A percentile compares a stretch with the other conserved stretches of the same genome.
phyloP scores from a whole-genome alignment of 495 filamentous ascomycete species.

The Staphylotrichum tortipilum region DNA sequence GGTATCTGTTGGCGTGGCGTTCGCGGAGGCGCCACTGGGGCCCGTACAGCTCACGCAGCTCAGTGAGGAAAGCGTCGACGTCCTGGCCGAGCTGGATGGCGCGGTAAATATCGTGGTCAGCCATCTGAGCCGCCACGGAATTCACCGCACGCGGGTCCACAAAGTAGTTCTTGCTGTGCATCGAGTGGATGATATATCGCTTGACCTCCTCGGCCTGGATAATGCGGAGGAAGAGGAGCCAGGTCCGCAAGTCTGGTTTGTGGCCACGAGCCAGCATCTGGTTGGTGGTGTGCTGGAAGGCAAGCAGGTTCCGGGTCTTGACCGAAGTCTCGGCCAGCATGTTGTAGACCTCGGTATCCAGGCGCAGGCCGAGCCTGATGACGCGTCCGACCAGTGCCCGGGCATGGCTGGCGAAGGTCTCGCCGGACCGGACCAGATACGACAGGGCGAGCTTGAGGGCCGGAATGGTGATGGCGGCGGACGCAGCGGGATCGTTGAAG shows the following conservation, averaged over 20 bases:
- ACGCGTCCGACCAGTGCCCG: conserved; percentile 20
- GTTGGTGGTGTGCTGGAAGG: conserved; percentile 24
- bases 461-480: conserved; percentile 16
- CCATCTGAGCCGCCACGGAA: conserved; percentile 27
- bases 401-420: conserved; percentile 5
- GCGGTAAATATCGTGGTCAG: conserved; percentile 25
- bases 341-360: conserved; percentile 30
- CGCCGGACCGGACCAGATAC: conserved; percentile 19
- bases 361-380: conserved; percentile 11
- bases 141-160: conserved; percentile 10
- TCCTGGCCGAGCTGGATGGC: conserved; percentile 15
- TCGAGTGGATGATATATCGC: conserved; percentile 25
- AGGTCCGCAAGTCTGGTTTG: conserved; percentile 26
- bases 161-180: conserved; percentile 24
- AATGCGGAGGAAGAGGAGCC: conserved; percentile 33
- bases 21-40: conserved; percentile 25
- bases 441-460: conserved; percentile 33
- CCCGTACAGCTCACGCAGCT: conserved; percentile 30
- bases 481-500: conserved; percentile 20
- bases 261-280: conserved; percentile 26
- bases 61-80: conserved; percentile 18
- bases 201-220: conserved; percentile 30
- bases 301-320: conserved; percentile 21
- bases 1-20: conserved; percentile 23
- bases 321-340: conserved; percentile 24